Conservation (phyloP, 441 rosid genomes). For the Erysimum pusillum region DNA sequence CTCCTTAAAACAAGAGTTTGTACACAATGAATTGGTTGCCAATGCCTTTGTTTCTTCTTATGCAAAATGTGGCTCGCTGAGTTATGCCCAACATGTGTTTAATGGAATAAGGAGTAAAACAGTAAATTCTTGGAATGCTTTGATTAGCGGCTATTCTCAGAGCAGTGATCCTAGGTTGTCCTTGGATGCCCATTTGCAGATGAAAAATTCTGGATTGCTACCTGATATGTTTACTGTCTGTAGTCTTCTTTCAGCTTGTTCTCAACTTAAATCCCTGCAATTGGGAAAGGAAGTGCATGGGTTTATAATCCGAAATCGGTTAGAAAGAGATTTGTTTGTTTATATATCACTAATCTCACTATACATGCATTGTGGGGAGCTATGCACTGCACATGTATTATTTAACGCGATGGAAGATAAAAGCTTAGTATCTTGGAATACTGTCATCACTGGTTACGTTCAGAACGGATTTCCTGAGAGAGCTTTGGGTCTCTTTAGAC, state of each 20-base stretch:
- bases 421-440: conserved; percentile 60
- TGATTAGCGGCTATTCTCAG: conserved; percentile 66
- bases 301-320: conserved; percentile 55
- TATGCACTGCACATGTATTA: conserved; percentile 51
- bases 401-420: conserved; percentile 59
- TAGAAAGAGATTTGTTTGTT: conserved; percentile 58
- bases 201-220: conserved; percentile 53
- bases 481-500: conserved; percentile 52
- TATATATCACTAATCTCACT: conserved; percentile 59
- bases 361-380: conserved; percentile 58
- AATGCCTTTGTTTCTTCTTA: conserved; percentile 70
- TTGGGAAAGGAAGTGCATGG: conserved; percentile 65
- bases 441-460: conserved; percentile 54
- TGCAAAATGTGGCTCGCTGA: conserved; percentile 61
- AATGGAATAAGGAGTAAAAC: conserved; percentile 52
- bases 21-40: conserved; percentile 55
- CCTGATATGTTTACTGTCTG: conserved; percentile 66
- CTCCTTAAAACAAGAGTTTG: conserved; percentile 59
- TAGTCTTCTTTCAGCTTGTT: conserved; percentile 67
- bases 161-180: conserved; percentile 61
- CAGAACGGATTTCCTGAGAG: conserved; percentile 55
- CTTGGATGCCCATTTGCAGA: conserved; percentile 53
- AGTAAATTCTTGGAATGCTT: conserved; percentile 78
- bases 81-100: conserved; percentile 59
- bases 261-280: conserved; percentile 53